Base-by-base conservation (phyloP, 2,329 filamentous ascomycete species). In the Colletotrichum sp. region DNA sequence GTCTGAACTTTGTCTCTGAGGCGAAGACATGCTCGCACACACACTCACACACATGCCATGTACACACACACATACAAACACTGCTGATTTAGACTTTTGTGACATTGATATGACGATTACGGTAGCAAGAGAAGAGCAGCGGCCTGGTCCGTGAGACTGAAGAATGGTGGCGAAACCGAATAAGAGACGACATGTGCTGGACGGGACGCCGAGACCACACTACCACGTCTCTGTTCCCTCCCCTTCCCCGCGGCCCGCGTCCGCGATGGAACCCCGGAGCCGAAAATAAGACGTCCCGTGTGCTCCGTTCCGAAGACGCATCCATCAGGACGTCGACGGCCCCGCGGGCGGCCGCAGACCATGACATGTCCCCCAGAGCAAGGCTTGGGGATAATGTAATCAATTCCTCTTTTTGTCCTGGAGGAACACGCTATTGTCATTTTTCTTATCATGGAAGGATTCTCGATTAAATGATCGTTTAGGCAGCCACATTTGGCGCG, bases 1-100 rank as follows among this genome's bases (percentile, higher is more conserved):
- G 64, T 73, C 70, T 75, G 73, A 75, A 75, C 73, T 73, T 60
- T 73, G 67, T 73, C 48, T 48, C 39, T 48, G 48, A 68, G 64
- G 73, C 68, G 63, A 72, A 67, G 55, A 72, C 14, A 48, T 21
- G 2, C 18, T n/a, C 39, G 39, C 39, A 43, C 39, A 43, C 39
- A 43, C 39, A n/a, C n/a, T n/a, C 5, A n/a, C 18, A 43, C 39
- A 43, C 5, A 43, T 43, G 39, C 39, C 9, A n/a, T 43, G 39
- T 43, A 43, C 39, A 43, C 39, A n/a, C 39, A 43, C 39, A 43
- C 39, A 12, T n/a, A 60, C 16, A 74, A 71, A 65, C 28, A 16
- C 8, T 55, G 36, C 18, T 61, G 36, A 43, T 60, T 21, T 48
- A 39, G 24, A 72, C 69, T 57, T 61, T 43, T n/a, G 63, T 68